Evolutionary conservation across 1,139 yeast species (phyloP).

Genomic region (Blastobotrys capitulatus): DNA sequence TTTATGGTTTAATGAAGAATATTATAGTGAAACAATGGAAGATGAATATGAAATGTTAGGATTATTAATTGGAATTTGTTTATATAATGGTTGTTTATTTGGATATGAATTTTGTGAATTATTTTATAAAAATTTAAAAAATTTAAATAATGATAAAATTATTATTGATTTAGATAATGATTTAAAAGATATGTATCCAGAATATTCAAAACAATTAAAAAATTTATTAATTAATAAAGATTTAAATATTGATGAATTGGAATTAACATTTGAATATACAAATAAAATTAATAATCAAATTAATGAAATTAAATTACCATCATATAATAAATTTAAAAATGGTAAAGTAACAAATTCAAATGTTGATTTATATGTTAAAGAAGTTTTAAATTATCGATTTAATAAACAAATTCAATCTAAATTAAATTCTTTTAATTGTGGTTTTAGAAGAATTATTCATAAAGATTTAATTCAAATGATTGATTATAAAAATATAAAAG

Average conservation of each 20-base stretch:
- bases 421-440: constrained; percentile 16
- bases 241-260: constrained; percentile 11
- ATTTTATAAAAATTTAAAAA: constrained; percentile 20
- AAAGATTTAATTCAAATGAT: constrained; percentile 14
- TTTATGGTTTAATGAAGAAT: constrained; percentile 25
- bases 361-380: constrained; percentile 17
- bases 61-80: constrained; percentile 26
- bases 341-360: constrained; percentile 19
- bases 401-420: constrained; percentile 12
- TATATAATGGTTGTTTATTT: constrained; percentile 28
- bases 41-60: constrained; percentile 22
- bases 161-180: constrained; percentile 5
- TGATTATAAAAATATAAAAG: constrained; percentile 16
- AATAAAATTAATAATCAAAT: background rate
- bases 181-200: constrained; percentile 15
- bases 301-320: constrained; percentile 14
- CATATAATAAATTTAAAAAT: constrained; percentile 9
- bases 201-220: constrained; percentile 7
- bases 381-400: constrained; percentile 15
- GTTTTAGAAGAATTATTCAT: constrained; percentile 18
- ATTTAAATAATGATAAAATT: background rate
- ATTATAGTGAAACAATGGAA: constrained; percentile 13
- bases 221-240: background rate
- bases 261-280: constrained; percentile 15
- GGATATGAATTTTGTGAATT: constrained; percentile 23